Base-by-base conservation (phyloP, 257 asterid genomes). In the Euphrasia confusa region DNA sequence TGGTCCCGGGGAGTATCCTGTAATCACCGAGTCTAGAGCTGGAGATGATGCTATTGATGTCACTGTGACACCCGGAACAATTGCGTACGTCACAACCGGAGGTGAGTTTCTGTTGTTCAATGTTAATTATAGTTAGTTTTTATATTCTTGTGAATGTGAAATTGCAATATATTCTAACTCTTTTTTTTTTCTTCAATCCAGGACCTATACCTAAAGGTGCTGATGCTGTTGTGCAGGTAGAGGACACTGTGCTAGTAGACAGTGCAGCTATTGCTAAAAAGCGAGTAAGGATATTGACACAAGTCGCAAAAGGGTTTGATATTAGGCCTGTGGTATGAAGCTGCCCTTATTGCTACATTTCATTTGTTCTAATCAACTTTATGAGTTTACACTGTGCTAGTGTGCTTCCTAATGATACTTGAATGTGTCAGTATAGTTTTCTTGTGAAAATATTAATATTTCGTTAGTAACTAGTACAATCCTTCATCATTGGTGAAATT, bases 131-230 rank as follows among this genome's bases (percentile, higher is more conserved):
- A 4, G 30, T 37, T 60, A 24, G 39, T 62, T 13, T 32, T 26
- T 62, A 45, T 50, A 32, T 33, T 10, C 56, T 14, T 3, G 3
- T 49, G 1, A 37, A 37, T 37, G 12, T 47, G 18, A 11, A 47
- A 49, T 5, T 14, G 11, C 1, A 15, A 49, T 49, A 5, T 13
- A 49, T 49, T 15, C 26, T 12, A 49, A 49, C 21, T 49, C 8
- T 4, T 1, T 52, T 1, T 7, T 18, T 7, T 54, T 11, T 24
- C 10, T 11, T 27, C 61, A 58, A 15, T 75, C 48, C 78, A 86
- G 99, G 96, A 70, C 99, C 99, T 42, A 77, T 92, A 73, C 99
- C 99, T 59, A 77, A 83, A 58, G 97, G 97, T 2, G 97, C 97
- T 45, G 94, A 89, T 79, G 89, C 95, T 61, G 97, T 89, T 73